Evolutionary conservation across 805 yeast genomes (phyloP).

Genomic region (Barnettozyma pratensis): DNA sequence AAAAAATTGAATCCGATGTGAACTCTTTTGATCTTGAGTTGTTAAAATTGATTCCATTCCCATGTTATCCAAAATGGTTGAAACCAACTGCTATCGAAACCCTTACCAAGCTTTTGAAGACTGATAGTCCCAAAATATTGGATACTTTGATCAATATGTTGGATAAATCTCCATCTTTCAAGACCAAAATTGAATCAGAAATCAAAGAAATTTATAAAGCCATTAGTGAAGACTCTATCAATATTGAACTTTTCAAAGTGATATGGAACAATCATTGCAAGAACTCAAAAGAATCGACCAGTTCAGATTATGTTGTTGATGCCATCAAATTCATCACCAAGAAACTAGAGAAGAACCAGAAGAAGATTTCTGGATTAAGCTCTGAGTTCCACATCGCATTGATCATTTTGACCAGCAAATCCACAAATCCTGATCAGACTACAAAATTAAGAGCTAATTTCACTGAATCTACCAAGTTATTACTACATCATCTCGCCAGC

Average conservation of each 20-base stretch:
- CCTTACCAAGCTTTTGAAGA: constrained; percentile 11
- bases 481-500: constrained; percentile 1
- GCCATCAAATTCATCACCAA: constrained; percentile 16
- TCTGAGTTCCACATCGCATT: constrained; percentile 13
- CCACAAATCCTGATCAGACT: background rate
- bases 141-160: constrained; percentile 35
- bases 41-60: constrained; percentile 39
- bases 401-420: constrained; percentile 9
- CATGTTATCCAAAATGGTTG: constrained; percentile 37
- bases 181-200: constrained; percentile 45
- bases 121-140: constrained; percentile 8
- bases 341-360: constrained; percentile 4
- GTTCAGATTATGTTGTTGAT: constrained; percentile 21
- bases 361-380: constrained; percentile 5
- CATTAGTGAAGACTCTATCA: constrained; percentile 11
- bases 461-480: constrained; percentile 5
- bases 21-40: constrained; percentile 2
- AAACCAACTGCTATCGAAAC: constrained; percentile 26
- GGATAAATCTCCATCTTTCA: constrained; percentile 44
- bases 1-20: constrained; percentile 4
- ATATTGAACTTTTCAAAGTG: constrained; percentile 27
- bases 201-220: constrained; percentile 21
- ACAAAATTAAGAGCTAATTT: constrained; percentile 7
- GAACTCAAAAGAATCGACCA: constrained; percentile 30
- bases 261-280: constrained; percentile 38